These are phyloP conservation scores for Phoma sp. DNA, from an alignment of 2,329 filamentous ascomycete species.

Conservation along the genomic window DNA sequence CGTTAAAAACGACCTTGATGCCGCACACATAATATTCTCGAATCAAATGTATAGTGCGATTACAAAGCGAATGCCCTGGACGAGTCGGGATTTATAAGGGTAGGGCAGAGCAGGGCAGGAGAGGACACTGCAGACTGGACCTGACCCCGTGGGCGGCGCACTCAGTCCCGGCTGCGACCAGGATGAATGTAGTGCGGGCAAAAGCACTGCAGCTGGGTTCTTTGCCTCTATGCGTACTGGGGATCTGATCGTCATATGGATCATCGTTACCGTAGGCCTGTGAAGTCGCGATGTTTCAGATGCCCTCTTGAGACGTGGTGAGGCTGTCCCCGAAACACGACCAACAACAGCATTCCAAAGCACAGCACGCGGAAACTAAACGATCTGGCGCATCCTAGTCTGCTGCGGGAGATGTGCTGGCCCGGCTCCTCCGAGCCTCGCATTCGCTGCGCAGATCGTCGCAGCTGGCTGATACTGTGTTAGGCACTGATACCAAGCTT, in stretches of 20 bases:
- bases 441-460: constrained; percentile 15
- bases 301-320: constrained; percentile 31
- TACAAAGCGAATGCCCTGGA: too few relatives aligned
- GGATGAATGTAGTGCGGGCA: neutral
- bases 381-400: constrained; percentile 21
- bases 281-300: constrained; percentile 37
- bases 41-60: neutral
- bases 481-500: constrained; percentile 30
- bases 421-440: constrained; percentile 1
- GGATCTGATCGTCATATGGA: neutral
- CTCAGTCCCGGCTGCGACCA: neutral
- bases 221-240: neutral
- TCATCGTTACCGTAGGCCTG: neutral
- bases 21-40: neutral
- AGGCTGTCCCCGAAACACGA: constrained; percentile 33
- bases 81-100: neutral
- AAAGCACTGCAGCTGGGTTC: neutral
- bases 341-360: constrained; percentile 17
- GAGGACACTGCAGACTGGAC: neutral
- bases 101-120: too few relatives aligned
- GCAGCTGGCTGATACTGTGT: constrained; percentile 33
- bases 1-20: neutral
- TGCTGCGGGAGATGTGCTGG: constrained; percentile 5
- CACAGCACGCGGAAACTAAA: constrained; percentile 20
- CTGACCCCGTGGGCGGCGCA: neutral